Percentiles rank a stretch among this genome's conserved stretches.
These are phyloP conservation scores for Larix kaempferi DNA, from an alignment of 75 land plant species.

Conservation along the genomic window DNA sequence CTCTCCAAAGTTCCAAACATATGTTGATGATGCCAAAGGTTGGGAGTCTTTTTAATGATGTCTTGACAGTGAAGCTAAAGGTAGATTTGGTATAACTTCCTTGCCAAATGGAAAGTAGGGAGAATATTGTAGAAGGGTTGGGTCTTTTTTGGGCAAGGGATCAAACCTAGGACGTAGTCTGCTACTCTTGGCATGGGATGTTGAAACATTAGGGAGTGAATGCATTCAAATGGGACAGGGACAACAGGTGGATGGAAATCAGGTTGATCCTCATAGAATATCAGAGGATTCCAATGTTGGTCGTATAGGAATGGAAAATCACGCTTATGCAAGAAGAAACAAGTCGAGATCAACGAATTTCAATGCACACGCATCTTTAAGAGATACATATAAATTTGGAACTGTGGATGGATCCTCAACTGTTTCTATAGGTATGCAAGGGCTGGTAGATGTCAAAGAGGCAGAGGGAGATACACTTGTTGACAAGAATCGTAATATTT, in stretches of 20 bases:
- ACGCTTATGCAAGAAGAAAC: slow-evolving; percentile 74
- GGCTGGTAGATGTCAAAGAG: slow-evolving; percentile 29
- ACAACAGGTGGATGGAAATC: slow-evolving; percentile 24
- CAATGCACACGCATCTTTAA: slow-evolving; percentile 28
- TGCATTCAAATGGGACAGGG: slow-evolving; percentile 33
- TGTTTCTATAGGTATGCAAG: slow-evolving; percentile 20
- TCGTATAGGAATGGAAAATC: slow-evolving; percentile 47
- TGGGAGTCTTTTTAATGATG: too few species aligned
- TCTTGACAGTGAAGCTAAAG: slow-evolving; percentile 65
- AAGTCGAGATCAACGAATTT: slow-evolving; percentile 55
- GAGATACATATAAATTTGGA: slow-evolving; percentile 23
- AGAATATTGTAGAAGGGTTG: slow-evolving; percentile 58
- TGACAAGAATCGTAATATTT: slow-evolving; percentile 13
- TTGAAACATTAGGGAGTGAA: slow-evolving; percentile 21
- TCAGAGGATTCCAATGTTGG: slow-evolving; percentile 43
- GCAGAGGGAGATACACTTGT: slow-evolving; percentile 13
- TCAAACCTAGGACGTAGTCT: slow-evolving; percentile 54
- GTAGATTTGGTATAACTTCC: slow-evolving; percentile 44
- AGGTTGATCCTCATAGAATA: slow-evolving; percentile 35
- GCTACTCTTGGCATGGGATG: slow-evolving; percentile 44
- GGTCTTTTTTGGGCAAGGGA: slow-evolving; percentile 30
- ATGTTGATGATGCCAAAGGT: too few species aligned
- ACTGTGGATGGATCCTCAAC: slow-evolving; percentile 23
- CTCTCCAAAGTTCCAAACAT: too few species aligned
- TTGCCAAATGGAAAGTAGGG: slow-evolving; percentile 68